Evolutionary conservation across 208 protist species (phyloP).

Genomic region (Leishmania mexicana): DNA sequence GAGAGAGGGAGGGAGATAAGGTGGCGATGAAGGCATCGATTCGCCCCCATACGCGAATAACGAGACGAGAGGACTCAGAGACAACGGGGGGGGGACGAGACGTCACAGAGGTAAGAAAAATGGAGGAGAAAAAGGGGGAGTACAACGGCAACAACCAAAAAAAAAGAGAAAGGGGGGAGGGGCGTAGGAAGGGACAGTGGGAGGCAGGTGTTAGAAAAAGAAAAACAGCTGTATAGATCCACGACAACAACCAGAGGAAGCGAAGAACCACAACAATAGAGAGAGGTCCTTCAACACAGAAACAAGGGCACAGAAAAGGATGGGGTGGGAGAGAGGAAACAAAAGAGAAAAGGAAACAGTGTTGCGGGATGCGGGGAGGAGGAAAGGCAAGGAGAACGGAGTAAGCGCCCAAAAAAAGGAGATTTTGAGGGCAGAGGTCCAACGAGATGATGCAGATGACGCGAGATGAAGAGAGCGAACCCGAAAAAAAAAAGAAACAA

Average conservation of each 20-base stretch:
- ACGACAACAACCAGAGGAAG: no score
- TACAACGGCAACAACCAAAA: neutral
- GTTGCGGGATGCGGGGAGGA: neutral
- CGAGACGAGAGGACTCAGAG: neutral
- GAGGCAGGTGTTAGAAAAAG: neutral
- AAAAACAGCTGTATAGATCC: neutral
- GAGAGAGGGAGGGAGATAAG: neutral
- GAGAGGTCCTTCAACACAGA: neutral
- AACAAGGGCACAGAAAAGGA: neutral
- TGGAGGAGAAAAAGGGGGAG: neutral
- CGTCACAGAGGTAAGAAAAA: neutral
- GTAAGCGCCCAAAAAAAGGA: no score
- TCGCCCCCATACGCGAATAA: neutral
- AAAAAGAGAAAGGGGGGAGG: slow-evolving; percentile 13
- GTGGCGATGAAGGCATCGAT: neutral
- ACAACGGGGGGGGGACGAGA: neutral
- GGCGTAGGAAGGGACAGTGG: neutral
- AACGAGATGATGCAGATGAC: neutral
- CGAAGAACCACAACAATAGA: no score
- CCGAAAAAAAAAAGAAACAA: neutral
- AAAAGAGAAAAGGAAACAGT: neutral
- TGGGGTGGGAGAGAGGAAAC: neutral
- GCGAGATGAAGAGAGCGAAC: neutral
- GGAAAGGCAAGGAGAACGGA: neutral
- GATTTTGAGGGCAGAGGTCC: neutral